Conservation (phyloP, 169 alveolate genomes). For the Cystoisospora suis region DNA sequence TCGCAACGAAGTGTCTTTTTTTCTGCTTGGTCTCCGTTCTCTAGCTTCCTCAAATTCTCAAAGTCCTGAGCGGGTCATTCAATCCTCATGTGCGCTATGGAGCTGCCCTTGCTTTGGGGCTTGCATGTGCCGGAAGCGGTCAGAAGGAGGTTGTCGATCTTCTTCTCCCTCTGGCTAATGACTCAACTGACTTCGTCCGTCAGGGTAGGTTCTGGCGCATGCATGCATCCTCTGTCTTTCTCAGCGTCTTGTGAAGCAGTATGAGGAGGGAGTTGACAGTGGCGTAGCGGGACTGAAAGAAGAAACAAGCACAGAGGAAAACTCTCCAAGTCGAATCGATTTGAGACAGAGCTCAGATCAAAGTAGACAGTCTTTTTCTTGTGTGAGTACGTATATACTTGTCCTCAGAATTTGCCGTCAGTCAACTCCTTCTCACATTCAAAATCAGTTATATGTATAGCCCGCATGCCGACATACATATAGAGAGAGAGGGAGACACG, state of each 20-base stretch:
- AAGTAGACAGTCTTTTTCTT: too few species aligned
- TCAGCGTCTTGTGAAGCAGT: too few species aligned
- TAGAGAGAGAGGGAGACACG: not conserved
- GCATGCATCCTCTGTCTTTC: too few species aligned
- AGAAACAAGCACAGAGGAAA: too few species aligned
- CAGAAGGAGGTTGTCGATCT: slow-evolving; percentile 89
- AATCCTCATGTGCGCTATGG: slow-evolving; percentile 99
- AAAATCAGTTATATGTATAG: too few species aligned
- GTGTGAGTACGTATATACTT: too few species aligned
- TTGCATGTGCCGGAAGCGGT: slow-evolving; percentile 89
- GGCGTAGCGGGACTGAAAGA: too few species aligned
- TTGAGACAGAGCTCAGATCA: too few species aligned
- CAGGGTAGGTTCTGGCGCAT: slow-evolving; percentile 84
- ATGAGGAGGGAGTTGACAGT: too few species aligned
- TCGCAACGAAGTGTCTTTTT: not conserved
- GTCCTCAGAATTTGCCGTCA: too few species aligned
- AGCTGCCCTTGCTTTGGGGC: slow-evolving; percentile 97
- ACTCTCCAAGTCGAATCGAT: too few species aligned
- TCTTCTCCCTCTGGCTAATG: slow-evolving; percentile 92
- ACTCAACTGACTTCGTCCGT: slow-evolving; percentile 96
- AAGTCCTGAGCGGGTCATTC: slow-evolving; percentile 78
- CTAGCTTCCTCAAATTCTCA: slow-evolving; percentile 59
- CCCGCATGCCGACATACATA: not conserved
- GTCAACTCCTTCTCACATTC: too few species aligned
- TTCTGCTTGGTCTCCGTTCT: not conserved